Evolutionary conservation across 805 yeast genomes (phyloP), one percentile per base, ranked within the genome.

Genomic region (Teunomyces cretensis): DNA sequence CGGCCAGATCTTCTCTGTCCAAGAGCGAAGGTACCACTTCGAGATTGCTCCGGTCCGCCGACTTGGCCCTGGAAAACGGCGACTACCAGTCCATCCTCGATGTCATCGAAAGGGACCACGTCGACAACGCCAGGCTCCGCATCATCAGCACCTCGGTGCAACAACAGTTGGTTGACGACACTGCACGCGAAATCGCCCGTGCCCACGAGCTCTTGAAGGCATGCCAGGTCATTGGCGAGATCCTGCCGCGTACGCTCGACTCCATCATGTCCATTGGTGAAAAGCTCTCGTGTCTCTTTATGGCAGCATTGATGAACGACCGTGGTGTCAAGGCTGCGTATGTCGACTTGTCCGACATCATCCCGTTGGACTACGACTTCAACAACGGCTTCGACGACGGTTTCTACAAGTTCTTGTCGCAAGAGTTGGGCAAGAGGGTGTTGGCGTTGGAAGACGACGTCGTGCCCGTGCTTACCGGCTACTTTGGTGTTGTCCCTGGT

Each of bases 1-100:
- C 96, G 28, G 99, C 99, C 2, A 79, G 99, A 53, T 88, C 97
- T 11, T 83, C 96, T 1, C 78, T 86, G 50, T 86, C 96, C 32
- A 94, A 94, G 62, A 81, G 88, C 16, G 97, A 92, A 64, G 99
- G 99, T 42, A 94, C 99, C 37, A 94, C 99, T 4, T 86, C 96
- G 2, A 71, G 98, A 52, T 74, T 94, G 17, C 66, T 94, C 33
- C 67, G 76, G 35, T 88, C 97, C n/a, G 92, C 97, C 13, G 97
- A 91, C 47, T 58, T 79, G 33, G 88, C 92, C 1, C 67, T 82
- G 1, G 76, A 80, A 45, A 81, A 80, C 50, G 74, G 74, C 11
- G 84, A 83, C 50, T 89, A 78, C 61, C 66, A 68, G 40, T 57
- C 74, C 12, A 68, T 87, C 13, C 76, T 94, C 42, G 74, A 80